Evolutionary conservation across 2,329 filamentous ascomycete species (phyloP).

Genomic region (Didymella sp.): DNA sequence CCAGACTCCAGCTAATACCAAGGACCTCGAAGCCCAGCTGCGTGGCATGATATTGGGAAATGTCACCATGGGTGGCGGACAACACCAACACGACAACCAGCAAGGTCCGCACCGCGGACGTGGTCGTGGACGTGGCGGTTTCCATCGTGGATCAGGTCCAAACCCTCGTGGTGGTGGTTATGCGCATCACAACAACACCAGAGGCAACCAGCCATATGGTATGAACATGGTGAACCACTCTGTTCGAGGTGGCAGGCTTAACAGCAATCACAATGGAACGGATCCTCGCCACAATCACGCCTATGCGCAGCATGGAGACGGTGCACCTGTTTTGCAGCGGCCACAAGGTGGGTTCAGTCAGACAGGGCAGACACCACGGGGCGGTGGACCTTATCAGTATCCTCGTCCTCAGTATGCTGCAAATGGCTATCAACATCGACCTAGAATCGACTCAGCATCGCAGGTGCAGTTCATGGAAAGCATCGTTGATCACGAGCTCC

Average conservation of each 20-base stretch:
- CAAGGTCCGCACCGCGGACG: conserved; percentile 31
- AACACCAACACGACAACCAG: conserved; percentile 27
- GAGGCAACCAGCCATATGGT: conserved; percentile 14
- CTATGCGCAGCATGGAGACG: conserved; percentile 11
- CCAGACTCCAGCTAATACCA: conserved; percentile 16
- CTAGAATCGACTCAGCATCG: conserved; percentile 36
- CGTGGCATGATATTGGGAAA: conserved; percentile 67
- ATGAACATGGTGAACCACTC: conserved; percentile 7
- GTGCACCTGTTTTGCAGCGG: conserved; percentile 26
- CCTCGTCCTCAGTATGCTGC: conserved; percentile 27
- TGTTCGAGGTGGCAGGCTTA: conserved; percentile 21
- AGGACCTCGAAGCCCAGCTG: conserved; percentile 60
- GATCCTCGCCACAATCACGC: conserved; percentile 7
- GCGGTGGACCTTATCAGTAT: conserved; percentile 14
- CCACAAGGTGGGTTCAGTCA: conserved; percentile 23
- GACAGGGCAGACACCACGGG: conserved; percentile 12
- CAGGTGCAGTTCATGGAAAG: conserved; percentile 54
- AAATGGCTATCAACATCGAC: conserved; percentile 25
- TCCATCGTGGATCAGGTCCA: conserved; percentile 20
- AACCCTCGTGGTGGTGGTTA: conserved; percentile 13
- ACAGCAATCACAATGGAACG: conserved; percentile 12
- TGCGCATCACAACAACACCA: conserved; percentile 18
- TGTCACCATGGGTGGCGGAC: conserved; percentile 40
- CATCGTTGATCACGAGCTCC: conserved; percentile 58
- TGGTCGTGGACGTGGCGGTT: conserved; percentile 30